A percentile compares a stretch with the other conserved stretches of the same genome.
phyloP scores from a whole-genome alignment of 2,329 filamentous ascomycete genomes.

The Aureobasidium sp. region DNA sequence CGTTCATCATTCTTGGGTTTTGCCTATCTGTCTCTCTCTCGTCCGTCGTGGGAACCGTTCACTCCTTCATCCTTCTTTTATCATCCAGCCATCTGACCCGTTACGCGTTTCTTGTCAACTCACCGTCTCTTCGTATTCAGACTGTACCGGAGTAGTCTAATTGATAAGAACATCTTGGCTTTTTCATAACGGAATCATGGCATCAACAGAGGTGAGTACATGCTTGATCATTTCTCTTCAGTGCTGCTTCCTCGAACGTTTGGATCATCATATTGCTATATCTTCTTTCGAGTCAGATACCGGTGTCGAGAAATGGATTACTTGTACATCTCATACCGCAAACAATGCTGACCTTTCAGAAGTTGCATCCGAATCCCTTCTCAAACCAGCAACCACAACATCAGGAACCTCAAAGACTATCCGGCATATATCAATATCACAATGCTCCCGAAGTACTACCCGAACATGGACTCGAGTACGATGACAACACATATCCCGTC shows the following conservation, averaged over 20 bases:
- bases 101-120: slow-evolving; percentile 10
- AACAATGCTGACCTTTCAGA: slow-evolving; percentile 2
- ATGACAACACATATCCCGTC: slow-evolving; percentile 29
- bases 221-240: neutral
- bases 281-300: neutral
- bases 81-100: neutral
- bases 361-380: slow-evolving; percentile 17
- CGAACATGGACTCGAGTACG: slow-evolving; percentile 33
- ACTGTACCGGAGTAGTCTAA: neutral
- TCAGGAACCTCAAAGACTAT: slow-evolving; percentile 19
- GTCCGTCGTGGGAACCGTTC: neutral
- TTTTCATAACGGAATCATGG: neutral
- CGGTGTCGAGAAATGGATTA: no score
- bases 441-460: slow-evolving; percentile 34
- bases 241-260: neutral
- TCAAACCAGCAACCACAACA: neutral
- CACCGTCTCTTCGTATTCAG: neutral
- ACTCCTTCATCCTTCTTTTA: neutral
- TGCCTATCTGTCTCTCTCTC: slow-evolving; percentile 3
- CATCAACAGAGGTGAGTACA: slow-evolving; percentile 5
- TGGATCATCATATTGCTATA: no score
- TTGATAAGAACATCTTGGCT: slow-evolving; percentile 6
- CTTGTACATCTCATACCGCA: neutral
- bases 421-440: slow-evolving; percentile 34
- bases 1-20: neutral